Evolutionary conservation across 768 basidiomycete genomes (phyloP).

Genomic region (Aureoboletus auriporus): DNA sequence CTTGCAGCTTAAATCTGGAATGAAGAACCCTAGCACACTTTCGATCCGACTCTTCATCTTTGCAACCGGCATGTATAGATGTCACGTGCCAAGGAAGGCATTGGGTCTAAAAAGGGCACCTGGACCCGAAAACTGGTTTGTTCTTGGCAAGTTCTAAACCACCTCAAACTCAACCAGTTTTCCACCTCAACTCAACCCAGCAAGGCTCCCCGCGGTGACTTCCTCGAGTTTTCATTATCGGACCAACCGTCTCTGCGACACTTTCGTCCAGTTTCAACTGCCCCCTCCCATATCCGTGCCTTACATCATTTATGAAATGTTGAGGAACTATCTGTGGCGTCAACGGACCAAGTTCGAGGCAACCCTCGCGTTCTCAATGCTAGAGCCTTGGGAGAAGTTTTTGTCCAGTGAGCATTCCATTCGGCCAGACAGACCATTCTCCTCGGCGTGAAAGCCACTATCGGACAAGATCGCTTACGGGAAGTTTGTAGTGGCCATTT

Average conservation of each 20-base stretch:
- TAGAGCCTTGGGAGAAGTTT: constrained; percentile 70
- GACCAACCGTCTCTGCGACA: neutral
- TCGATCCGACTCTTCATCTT: too few relatives aligned
- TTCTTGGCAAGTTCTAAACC: constrained; percentile 6
- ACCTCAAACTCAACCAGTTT: neutral
- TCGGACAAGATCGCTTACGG: constrained; percentile 5
- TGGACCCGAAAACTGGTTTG: neutral
- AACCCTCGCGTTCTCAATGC: constrained; percentile 56
- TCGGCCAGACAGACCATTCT: neutral
- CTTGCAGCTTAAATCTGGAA: too few relatives aligned
- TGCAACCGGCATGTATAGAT: too few relatives aligned
- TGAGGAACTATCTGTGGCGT: constrained; percentile 29
- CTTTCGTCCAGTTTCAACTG: neutral
- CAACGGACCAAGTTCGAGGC: constrained; percentile 41
- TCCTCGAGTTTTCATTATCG: neutral
- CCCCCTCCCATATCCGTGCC: neutral
- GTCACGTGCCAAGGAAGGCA: constrained; percentile 23
- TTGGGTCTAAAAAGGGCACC: constrained; percentile 1
- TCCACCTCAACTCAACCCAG: too few relatives aligned
- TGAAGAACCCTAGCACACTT: too few relatives aligned
- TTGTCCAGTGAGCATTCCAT: constrained; percentile 45
- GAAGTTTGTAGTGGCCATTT: constrained; percentile 37
- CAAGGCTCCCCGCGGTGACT: too few relatives aligned
- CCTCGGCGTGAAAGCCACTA: neutral
- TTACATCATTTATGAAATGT: constrained; percentile 21